Evolutionary conservation across 768 basidiomycete species (phyloP).

Genomic region (Mycena rosella): DNA sequence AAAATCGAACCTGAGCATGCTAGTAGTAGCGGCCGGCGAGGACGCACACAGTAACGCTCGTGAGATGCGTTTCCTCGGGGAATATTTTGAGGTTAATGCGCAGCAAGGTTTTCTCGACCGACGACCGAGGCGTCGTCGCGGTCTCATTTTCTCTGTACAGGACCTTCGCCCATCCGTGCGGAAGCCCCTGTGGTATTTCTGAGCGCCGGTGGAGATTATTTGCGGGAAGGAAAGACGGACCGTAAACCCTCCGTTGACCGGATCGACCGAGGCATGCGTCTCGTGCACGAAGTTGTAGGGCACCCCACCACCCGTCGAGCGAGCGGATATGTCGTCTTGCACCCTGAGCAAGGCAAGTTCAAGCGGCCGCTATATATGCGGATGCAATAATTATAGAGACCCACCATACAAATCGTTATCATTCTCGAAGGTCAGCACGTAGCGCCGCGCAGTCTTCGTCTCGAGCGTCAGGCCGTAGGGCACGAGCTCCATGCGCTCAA

Average conservation of each 20-base stretch:
- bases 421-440: conserved; percentile 10
- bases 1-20: background rate
- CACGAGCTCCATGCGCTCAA: conserved; percentile 11
- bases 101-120: background rate
- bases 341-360: conserved; percentile 1
- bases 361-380: background rate
- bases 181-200: conserved; percentile 14
- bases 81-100: background rate
- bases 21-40: background rate
- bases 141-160: background rate
- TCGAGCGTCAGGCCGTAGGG: background rate
- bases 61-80: background rate
- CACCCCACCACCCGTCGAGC: background rate
- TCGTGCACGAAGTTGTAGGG: conserved; percentile 18
- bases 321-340: conserved; percentile 17
- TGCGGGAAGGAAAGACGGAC: background rate
- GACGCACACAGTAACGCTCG: conserved; percentile 1
- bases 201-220: no score
- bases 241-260: background rate
- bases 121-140: background rate
- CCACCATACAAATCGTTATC: conserved; percentile 6
- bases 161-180: background rate
- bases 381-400: background rate
- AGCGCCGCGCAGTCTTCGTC: background rate
- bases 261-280: background rate